Percentiles rank a stretch among this genome's conserved stretches.
Evolutionary conservation across 331 rosid species (phyloP).

Genomic region (Spiraea crenata): DNA sequence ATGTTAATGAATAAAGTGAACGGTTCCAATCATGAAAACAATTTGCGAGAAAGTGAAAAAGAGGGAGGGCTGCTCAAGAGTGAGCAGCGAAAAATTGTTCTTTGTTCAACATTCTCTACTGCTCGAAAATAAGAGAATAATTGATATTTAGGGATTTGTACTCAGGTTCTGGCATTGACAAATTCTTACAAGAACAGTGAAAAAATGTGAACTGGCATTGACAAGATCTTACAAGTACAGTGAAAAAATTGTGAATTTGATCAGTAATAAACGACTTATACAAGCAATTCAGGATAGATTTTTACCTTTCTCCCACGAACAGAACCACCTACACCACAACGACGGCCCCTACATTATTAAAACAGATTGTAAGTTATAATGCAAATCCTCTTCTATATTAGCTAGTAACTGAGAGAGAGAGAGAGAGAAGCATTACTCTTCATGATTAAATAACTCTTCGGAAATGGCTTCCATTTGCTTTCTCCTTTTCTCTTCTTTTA

Average conservation of each 20-base stretch:
- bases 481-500: slow-evolving; percentile 71
- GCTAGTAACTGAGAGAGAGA: background rate
- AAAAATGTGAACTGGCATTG: background rate
- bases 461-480: slow-evolving; percentile 81
- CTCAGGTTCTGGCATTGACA: background rate
- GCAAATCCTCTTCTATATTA: slow-evolving; percentile 8
- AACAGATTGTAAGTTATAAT: slow-evolving; percentile 8
- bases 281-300: background rate
- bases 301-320: slow-evolving; percentile 29
- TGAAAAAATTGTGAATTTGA: background rate
- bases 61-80: too few species aligned
- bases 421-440: slow-evolving; percentile 40
- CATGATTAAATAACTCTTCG: slow-evolving; percentile 77
- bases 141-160: background rate
- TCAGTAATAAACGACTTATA: too few species aligned
- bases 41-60: too few species aligned
- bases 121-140: too few species aligned
- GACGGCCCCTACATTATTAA: slow-evolving; percentile 41
- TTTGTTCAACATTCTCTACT: too few species aligned
- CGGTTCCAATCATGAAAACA: too few species aligned
- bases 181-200: background rate
- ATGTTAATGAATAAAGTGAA: too few species aligned
- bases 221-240: background rate
- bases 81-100: too few species aligned
- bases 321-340: slow-evolving; percentile 60